Evolutionary conservation across 2,329 filamentous ascomycete genomes (phyloP).

Genomic region (Calonectria montana): DNA sequence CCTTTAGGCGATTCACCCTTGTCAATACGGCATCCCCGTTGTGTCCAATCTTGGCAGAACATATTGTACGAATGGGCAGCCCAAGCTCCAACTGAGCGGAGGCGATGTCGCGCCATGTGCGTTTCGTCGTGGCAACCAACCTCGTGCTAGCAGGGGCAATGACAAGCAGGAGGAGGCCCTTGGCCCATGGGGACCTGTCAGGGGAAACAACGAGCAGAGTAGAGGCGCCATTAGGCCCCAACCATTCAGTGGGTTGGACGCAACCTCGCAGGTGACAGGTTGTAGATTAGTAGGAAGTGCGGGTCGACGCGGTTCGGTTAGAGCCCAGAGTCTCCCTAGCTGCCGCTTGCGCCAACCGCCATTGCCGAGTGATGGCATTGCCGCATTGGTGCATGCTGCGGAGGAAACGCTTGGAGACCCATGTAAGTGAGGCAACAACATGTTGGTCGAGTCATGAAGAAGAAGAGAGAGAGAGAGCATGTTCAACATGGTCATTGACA

Average conservation of each 20-base stretch:
- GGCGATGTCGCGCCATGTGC: background rate
- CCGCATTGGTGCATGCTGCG: background rate
- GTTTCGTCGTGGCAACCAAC: background rate
- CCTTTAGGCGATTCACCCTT: background rate
- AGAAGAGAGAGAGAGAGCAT: no score
- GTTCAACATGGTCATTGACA: no score
- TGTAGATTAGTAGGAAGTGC: background rate
- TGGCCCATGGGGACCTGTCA: background rate
- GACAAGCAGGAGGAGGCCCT: background rate
- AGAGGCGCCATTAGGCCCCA: background rate
- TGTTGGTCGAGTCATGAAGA: no score
- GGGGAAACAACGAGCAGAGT: background rate
- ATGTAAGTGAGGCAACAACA: no score
- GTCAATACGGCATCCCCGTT: background rate
- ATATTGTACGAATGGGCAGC: background rate
- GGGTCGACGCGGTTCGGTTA: background rate
- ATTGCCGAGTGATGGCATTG: background rate
- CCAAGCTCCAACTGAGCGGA: background rate
- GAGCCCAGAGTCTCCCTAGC: background rate
- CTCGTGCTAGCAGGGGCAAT: background rate
- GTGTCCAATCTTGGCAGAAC: background rate
- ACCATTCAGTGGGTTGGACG: background rate
- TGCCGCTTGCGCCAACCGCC: background rate
- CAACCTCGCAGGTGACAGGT: conserved; percentile 1
- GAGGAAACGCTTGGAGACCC: no score